A percentile compares a stretch with the other conserved stretches of the same genome.
Evolutionary conservation across 129 eudicot genomes (phyloP).

Genomic region (Lactuca sativa): DNA sequence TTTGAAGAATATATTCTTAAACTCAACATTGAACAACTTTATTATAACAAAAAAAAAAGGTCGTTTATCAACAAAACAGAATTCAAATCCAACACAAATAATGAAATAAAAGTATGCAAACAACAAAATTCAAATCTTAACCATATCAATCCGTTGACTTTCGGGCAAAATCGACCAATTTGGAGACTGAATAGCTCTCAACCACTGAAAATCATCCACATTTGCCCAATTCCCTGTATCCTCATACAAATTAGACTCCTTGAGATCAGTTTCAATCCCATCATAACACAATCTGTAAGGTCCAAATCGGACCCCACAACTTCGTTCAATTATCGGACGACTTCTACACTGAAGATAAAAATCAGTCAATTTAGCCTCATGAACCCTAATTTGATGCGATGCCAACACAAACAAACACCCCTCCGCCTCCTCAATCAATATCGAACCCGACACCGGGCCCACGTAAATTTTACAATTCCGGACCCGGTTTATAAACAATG

Average conservation of each 20-base stretch:
- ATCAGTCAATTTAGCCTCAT: background rate
- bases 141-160: slow-evolving; percentile 40
- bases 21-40: too few species aligned
- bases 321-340: background rate
- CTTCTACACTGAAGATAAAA: background rate
- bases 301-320: background rate
- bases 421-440: background rate
- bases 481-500: slow-evolving; percentile 64
- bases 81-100: background rate
- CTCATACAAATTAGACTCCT: slow-evolving; percentile 59
- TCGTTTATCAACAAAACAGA: too few species aligned
- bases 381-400: slow-evolving; percentile 5
- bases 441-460: slow-evolving; percentile 47
- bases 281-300: slow-evolving; percentile 40
- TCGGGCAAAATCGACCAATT: slow-evolving; percentile 74
- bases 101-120: background rate
- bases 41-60: too few species aligned
- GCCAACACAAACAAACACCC: slow-evolving; percentile 8
- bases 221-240: slow-evolving; percentile 87
- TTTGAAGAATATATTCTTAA: too few species aligned
- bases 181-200: slow-evolving; percentile 74
- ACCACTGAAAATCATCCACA: slow-evolving; percentile 85
- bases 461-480: slow-evolving; percentile 57
- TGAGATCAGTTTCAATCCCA: slow-evolving; percentile 61
- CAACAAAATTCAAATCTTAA: slow-evolving; percentile 28